Base-by-base conservation (phyloP, 495 filamentous ascomycete species). In the Penicilliopsis zonata region DNA sequence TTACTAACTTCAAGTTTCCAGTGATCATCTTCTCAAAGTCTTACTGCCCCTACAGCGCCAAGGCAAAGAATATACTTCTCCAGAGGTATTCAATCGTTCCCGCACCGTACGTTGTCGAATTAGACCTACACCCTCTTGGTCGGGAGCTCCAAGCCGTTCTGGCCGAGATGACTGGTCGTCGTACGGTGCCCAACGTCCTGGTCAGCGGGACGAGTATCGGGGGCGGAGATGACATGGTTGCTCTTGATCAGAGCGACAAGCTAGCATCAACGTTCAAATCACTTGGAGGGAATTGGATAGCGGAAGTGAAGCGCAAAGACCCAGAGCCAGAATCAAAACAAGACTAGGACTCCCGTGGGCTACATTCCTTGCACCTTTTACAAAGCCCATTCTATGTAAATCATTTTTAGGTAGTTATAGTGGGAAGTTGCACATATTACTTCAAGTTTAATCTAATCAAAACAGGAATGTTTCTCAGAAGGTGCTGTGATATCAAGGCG, bases 1-100 rank as follows among this genome's bases (percentile, higher is more conserved):
- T 23, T 20, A 23, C 37, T 57, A 55, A 46, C 44, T 30, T 9
- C 12, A n/a, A 18, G 16, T 6, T 33, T 35, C 18, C 46, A 86
- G 82, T 95, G 30, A 82, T 95, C 46, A 83, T 98, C 32, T 95
- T 96, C 63, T 93, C 85, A 34, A 96, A 96, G 55, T 74, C 80
- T 1, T 93, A 84, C 57, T 98, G 90, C 56, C 84, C 80, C 0
- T 76, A 73, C 61, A 94, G 86, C 27, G 71, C 68, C 38, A 73
- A 69, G 41, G 90, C 88, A 9, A 98, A 98, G 55, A 54, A 56
- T 6, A 74, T 96, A 37, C 72, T 96, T 17, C 65, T 93, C 16
- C 71, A 82, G 3, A 72, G 76, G 40, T 95, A 95, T 60, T 62
- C 63, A 18, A 94, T 96, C 48, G 65, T 74, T 2, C 90, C 90